Conservation (phyloP, 495 filamentous ascomycete genomes). For the Lentithecium fluviatile region DNA sequence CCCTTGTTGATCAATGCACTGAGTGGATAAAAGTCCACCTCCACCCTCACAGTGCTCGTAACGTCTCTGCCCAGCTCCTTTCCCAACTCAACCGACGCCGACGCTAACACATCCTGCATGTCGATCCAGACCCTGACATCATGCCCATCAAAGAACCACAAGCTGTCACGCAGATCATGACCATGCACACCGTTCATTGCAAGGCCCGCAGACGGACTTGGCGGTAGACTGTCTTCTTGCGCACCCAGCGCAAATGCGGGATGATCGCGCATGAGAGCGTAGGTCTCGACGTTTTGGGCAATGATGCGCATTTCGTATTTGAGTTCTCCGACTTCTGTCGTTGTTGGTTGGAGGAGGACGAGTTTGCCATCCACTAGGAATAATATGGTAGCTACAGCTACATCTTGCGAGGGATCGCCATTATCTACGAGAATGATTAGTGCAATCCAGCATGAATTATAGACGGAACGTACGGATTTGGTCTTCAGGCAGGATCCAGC, state of each 20-base stretch:
- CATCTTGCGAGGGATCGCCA: conserved; percentile 94
- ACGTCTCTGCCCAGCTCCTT: conserved; percentile 62
- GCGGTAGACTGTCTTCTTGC: conserved; percentile 47
- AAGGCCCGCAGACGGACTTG: conserved; percentile 54
- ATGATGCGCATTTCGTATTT: conserved; percentile 99
- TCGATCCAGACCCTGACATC: conserved; percentile 83
- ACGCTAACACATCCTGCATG: conserved; percentile 78
- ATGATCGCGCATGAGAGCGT: conserved; percentile 86
- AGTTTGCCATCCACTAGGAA: conserved; percentile 96
- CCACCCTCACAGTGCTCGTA: conserved; percentile 62
- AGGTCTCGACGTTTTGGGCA: conserved; percentile 93
- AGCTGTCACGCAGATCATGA: conserved; percentile 71
- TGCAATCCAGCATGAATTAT: background rate
- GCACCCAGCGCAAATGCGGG: conserved; percentile 41
- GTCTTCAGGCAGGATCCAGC: conserved; percentile 92
- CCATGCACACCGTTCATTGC: conserved; percentile 49
- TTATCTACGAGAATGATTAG: conserved; percentile 52
- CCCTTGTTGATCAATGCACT: conserved; percentile 80
- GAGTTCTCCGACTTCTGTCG: conserved; percentile 69
- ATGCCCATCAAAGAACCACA: conserved; percentile 91
- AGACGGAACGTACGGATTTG: conserved; percentile 64
- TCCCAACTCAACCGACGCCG: conserved; percentile 58
- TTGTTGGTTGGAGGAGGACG: conserved; percentile 83
- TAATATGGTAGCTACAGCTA: conserved; percentile 87
- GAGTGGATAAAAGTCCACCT: conserved; percentile 90